A percentile compares a stretch with the other conserved stretches of the same genome.
Evolutionary conservation across 306 rosid genomes (phyloP).

Genomic region (Notholithocarpus densiflorus): DNA sequence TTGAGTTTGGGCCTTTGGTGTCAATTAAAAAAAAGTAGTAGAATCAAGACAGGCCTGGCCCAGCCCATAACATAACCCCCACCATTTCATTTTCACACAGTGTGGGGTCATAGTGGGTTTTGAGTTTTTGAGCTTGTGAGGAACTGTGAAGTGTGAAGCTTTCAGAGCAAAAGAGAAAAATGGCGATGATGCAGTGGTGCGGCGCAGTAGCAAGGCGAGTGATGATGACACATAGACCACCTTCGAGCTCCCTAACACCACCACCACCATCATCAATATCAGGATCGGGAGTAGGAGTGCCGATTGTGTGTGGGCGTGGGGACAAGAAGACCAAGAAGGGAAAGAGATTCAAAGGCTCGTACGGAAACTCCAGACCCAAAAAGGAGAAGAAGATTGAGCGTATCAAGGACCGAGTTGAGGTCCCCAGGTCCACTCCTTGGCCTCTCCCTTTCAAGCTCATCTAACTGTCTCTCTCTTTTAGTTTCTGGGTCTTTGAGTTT

Average conservation of each 20-base stretch:
- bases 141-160: no score
- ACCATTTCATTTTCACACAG: not conserved
- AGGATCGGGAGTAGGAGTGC: conserved; percentile 17
- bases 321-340: conserved; percentile 94
- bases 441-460: conserved; percentile 97
- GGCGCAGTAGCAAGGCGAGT: conserved; percentile 53
- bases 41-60: not conserved
- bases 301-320: conserved; percentile 79
- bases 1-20: no score
- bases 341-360: conserved; percentile 90
- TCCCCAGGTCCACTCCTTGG: conserved; percentile 98
- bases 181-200: conserved; percentile 64
- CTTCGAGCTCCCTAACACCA: not conserved
- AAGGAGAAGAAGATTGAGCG: conserved; percentile 92
- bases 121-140: no score
- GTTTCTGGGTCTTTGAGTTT: not conserved
- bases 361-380: conserved; percentile 73
- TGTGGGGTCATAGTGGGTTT: not conserved
- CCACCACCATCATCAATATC: not conserved
- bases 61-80: not conserved
- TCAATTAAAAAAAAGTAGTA: no score
- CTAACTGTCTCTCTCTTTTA: conserved; percentile 23
- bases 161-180: not conserved
- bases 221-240: conserved; percentile 31
- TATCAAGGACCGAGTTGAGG: conserved; percentile 87